Percentiles rank a stretch among this genome's conserved stretches.
phyloP scores from a whole-genome alignment of 768 basidiomycete genomes.

The Tulasnella sp. region DNA sequence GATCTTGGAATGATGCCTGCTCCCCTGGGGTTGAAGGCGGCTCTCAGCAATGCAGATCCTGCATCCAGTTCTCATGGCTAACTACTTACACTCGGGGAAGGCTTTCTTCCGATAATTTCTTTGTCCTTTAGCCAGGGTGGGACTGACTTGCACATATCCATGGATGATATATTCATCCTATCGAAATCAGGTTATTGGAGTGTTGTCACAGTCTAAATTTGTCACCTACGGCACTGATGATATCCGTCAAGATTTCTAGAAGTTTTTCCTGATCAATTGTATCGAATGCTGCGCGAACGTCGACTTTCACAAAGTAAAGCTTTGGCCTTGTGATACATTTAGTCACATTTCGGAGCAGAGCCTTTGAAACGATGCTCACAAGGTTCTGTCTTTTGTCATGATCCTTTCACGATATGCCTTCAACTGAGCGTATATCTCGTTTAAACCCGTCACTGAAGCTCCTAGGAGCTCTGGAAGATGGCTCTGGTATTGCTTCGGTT shows the following conservation, averaged over 20 bases:
- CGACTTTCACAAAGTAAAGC: conserved; percentile 91
- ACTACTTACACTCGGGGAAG: conserved; percentile 43
- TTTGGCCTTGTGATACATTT: conserved; percentile 53
- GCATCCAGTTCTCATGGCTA: background rate
- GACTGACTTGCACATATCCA: conserved; percentile 51
- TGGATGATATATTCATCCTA: conserved; percentile 66
- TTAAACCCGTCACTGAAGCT: conserved; percentile 67
- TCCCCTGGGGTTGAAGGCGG: conserved; percentile 40
- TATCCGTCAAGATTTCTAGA: conserved; percentile 53
- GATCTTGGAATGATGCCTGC: conserved; percentile 54
- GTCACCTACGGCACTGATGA: conserved; percentile 54
- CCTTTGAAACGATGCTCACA: conserved; percentile 15
- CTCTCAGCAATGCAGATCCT: background rate
- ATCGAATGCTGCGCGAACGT: conserved; percentile 94
- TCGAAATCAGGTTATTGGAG: background rate
- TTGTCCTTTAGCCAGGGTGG: conserved; percentile 35
- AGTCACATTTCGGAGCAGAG: no score
- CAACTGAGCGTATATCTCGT: conserved; percentile 66
- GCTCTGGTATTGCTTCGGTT: conserved; percentile 33
- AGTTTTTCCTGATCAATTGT: conserved; percentile 84
- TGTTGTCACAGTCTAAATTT: background rate
- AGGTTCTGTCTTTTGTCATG: conserved; percentile 38
- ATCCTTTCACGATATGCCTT: conserved; percentile 41
- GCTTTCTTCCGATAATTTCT: conserved; percentile 49
- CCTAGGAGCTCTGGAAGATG: conserved; percentile 53